Evolutionary conservation across 345 rosid genomes (phyloP).

Genomic region (Cardamine resedifolia): DNA sequence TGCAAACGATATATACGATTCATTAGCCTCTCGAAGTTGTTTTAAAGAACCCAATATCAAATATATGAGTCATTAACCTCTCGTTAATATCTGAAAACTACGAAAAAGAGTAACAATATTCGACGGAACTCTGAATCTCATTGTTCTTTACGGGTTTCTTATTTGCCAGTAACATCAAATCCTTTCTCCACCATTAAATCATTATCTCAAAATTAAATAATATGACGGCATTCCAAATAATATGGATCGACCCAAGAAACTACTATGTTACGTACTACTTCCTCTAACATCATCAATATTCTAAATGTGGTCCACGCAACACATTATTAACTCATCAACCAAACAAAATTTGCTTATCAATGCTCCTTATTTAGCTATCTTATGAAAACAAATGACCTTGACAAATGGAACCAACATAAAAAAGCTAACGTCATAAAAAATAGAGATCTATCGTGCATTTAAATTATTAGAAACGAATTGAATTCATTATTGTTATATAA

Average conservation of each 20-base stretch:
- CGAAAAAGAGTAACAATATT: background rate
- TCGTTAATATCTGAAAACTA: background rate
- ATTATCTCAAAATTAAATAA: conserved; percentile 20
- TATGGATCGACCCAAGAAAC: conserved; percentile 24
- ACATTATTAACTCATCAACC: conserved; percentile 22
- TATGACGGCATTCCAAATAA: conserved; percentile 6
- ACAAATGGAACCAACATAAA: background rate
- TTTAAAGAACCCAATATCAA: background rate
- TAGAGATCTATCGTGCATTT: conserved; percentile 1
- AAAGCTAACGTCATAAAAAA: background rate
- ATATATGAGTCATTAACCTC: background rate
- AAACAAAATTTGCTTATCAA: background rate
- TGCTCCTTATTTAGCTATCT: background rate
- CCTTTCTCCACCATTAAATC: conserved; percentile 26
- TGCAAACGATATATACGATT: background rate
- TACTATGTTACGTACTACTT: conserved; percentile 14
- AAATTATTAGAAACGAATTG: background rate
- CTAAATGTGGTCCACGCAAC: conserved; percentile 29
- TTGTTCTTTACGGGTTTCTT: background rate
- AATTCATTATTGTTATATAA: background rate
- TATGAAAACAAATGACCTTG: background rate
- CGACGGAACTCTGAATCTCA: background rate
- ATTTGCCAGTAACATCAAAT: conserved; percentile 5
- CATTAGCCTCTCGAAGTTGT: background rate
- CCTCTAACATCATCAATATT: background rate